These are phyloP conservation scores for Abrus precatorius DNA, from an alignment of 306 rosid species.

Conservation along the genomic window DNA sequence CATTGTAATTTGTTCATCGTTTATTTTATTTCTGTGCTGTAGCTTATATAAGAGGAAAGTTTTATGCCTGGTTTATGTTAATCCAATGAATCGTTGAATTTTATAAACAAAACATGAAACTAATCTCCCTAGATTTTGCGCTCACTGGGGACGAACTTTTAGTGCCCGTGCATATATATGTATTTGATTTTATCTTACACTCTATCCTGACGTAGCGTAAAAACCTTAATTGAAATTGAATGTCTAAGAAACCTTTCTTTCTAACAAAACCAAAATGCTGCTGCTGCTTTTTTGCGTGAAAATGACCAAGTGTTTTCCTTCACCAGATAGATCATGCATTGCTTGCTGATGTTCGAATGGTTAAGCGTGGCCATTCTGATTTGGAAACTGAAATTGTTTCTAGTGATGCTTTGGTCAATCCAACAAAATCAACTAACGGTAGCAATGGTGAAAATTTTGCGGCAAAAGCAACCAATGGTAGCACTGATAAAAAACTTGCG, in stretches of 20 bases:
- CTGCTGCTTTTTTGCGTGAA: conserved; percentile 38
- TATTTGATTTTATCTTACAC: conserved; percentile 20
- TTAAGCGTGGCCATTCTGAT: conserved; percentile 43
- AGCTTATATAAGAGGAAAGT: conserved; percentile 7
- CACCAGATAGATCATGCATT: conserved; percentile 51
- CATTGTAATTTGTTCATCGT: not conserved
- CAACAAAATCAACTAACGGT: conserved; percentile 46
- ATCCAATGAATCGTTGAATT: conserved; percentile 1
- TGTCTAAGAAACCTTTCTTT: not conserved
- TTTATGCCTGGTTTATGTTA: conserved; percentile 18
- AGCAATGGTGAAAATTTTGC: conserved; percentile 11
- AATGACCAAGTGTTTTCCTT: conserved; percentile 40
- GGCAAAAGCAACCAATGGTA: conserved; percentile 44
- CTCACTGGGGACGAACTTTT: not conserved
- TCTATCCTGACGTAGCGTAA: conserved; percentile 22
- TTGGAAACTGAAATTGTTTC: conserved; percentile 42
- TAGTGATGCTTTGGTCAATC: conserved; percentile 26
- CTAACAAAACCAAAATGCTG: conserved; percentile 1
- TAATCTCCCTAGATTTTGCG: not conserved
- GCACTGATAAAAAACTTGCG: conserved; percentile 25
- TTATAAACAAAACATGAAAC: not conserved
- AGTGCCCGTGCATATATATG: not conserved
- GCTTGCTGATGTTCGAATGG: conserved; percentile 52
- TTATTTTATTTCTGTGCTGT: not conserved
- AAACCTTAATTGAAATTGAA: conserved; percentile 20